Base-by-base conservation (phyloP, 768 basidiomycete species). In the Hydnomerulius pinastri region DNA sequence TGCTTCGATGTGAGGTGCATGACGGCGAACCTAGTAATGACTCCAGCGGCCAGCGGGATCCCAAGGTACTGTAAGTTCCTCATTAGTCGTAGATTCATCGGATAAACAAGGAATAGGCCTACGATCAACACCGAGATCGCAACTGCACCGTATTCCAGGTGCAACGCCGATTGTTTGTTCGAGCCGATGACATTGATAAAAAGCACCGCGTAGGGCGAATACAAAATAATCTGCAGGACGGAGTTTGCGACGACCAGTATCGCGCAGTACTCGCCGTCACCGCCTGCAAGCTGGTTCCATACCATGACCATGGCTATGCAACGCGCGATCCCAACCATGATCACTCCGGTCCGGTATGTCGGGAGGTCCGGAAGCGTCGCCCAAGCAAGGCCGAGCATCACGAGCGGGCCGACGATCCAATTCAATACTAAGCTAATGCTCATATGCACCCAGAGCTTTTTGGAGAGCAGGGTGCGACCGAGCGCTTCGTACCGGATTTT, bases 351-450 rank as follows among this genome's bases (percentile, higher is more conserved):
- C 20, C 90, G 79, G 61, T 91, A 89, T 2, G 77, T 77, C 18
- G 83, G 82, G 2, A 87, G 75, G 62, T 93, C 90, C 1, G 90
- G 91, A 0, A 93, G 76, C 4, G 89, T 87, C 11, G 87, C 89
- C 88, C 90, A 92, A 1, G 91, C 90, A 23, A 90, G 62, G 2
- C 74, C 90, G n/a, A 92, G 79, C 91, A 93, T 94, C 15, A 91
- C 59, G 43, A 92, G 77, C 0, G 91, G 91, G 1, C 85, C 90
- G 15, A 88, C 53, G 49, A 92, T 76, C 92, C 91, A 93, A 63
- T 91, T 92, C 21, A 92, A 70, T 23, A 83, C 20, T 17, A 92
- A 56, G 5, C 87, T 88, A 24, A 92, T 73, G 5, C 67, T 69
- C 53, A 92, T 73, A 58, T 93, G 90, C 15, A 75, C 66, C 85